Base-by-base conservation (phyloP, 2,329 filamentous ascomycete genomes). In the Chaetomium strumarium region DNA sequence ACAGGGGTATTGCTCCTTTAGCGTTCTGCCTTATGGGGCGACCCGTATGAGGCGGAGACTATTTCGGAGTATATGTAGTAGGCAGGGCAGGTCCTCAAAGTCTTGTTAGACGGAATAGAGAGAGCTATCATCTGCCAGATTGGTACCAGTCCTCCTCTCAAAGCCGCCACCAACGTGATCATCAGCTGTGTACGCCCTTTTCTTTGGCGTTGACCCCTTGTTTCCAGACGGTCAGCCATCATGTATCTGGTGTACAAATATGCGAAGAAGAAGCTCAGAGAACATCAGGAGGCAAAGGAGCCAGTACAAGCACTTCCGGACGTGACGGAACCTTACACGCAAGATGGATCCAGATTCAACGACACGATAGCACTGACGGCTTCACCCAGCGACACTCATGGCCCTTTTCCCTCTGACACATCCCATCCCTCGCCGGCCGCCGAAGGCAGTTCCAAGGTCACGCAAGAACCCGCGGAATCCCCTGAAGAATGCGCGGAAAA, bases 401-500 rank as follows among this genome's bases (percentile, higher is more conserved):
- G n/a, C 17, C 3, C 9, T 14, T 14, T 34, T 10, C 5, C 11
- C n/a, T 30, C n/a, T 17, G 19, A 37, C 3, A 31, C 31, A 5
- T 37, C 31, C 16, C 5, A 37, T 2, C 39, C 7, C 10, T 30
- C 12, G 19, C 9, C 29, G 39, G 8, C n/a, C 34, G 7, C 24
- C 33, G 16, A 14, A 14, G 17, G 20, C 5, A 44, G 13, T 2
- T 16, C 17, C 11, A 49, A 56, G n/a, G 17, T 34, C 12, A 46
- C 49, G 19, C 36, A 49, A 24, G 31, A 46, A 16, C 42, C 46
- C 9, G 61, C 58, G 14, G 46, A 50, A 12, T 62, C 58, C 12
- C 57, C 57, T 1, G 61, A 63, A 41, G 58, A 61, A 19, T 65
- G 64, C 36, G 64, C 64, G 9, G 70, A 71, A 31, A 65, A 67